Percentiles rank a stretch among this genome's conserved stretches.
phyloP scores from a whole-genome alignment of 1,139 yeast genomes.

The Candida glucosophila region DNA sequence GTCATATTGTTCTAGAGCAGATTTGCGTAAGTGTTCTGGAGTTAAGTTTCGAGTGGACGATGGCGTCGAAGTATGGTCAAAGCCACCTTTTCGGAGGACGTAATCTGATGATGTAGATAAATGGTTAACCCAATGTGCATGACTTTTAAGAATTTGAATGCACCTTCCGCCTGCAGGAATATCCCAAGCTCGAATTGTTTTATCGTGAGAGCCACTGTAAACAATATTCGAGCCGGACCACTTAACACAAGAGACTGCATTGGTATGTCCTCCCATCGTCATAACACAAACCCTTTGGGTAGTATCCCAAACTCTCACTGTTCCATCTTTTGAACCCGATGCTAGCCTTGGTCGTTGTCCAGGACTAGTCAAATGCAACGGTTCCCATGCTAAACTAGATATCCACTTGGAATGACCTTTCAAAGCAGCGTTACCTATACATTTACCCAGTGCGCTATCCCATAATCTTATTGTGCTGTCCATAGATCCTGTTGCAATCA shows the following conservation, averaged over 20 bases:
- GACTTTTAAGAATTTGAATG: slow-evolving; percentile 72
- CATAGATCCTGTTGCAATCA: slow-evolving; percentile 95
- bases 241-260: slow-evolving; percentile 85
- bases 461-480: slow-evolving; percentile 83
- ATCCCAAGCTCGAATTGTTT: slow-evolving; percentile 91
- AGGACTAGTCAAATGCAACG: slow-evolving; percentile 65
- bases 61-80: slow-evolving; percentile 18
- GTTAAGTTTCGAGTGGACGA: slow-evolving; percentile 14
- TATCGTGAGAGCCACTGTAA: slow-evolving; percentile 92
- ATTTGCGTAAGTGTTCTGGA: slow-evolving; percentile 24
- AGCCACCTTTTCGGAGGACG: slow-evolving; percentile 62
- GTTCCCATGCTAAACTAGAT: slow-evolving; percentile 89
- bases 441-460: slow-evolving; percentile 72
- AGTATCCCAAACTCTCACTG: slow-evolving; percentile 86
- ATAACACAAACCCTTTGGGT: slow-evolving; percentile 56
- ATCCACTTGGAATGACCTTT: slow-evolving; percentile 87
- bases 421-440: slow-evolving; percentile 66
- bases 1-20: slow-evolving; percentile 50
- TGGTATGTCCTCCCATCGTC: slow-evolving; percentile 82
- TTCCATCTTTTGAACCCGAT: slow-evolving; percentile 88
- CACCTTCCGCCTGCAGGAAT: slow-evolving; percentile 66
- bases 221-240: slow-evolving; percentile 91
- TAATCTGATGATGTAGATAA: slow-evolving; percentile 86
- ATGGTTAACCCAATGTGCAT: slow-evolving; percentile 98
- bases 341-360: slow-evolving; percentile 68